Evolutionary conservation across 257 asterid genomes (phyloP).

Genomic region (Capsicum chinense): DNA sequence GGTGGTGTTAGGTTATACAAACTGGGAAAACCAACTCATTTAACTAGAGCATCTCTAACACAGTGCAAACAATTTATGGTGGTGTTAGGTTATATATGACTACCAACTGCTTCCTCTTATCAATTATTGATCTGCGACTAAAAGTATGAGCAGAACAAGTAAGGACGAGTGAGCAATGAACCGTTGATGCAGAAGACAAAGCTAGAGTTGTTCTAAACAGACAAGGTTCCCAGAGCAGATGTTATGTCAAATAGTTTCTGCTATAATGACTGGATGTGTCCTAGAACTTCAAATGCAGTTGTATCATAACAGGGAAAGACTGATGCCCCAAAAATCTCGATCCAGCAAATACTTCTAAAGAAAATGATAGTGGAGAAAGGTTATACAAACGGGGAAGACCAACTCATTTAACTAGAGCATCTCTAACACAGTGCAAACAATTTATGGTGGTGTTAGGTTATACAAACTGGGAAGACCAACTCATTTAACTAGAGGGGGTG

Average conservation of each 20-base stretch:
- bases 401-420: conserved; percentile 23
- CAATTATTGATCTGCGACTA: background rate
- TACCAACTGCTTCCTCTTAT: conserved; percentile 8
- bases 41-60: conserved; percentile 23
- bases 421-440: conserved; percentile 1
- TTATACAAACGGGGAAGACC: background rate
- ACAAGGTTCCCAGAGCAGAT: conserved; percentile 23
- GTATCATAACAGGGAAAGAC: background rate
- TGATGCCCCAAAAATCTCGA: background rate
- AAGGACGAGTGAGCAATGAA: background rate
- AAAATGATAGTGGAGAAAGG: conserved; percentile 10
- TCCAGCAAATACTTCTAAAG: background rate
- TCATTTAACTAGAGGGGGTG: too few relatives aligned
- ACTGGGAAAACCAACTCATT: background rate
- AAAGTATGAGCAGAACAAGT: conserved; percentile 8
- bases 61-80: background rate
- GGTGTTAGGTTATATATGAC: background rate
- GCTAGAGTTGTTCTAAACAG: conserved; percentile 3
- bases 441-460: background rate
- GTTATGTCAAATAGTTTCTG: background rate
- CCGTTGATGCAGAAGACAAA: background rate
- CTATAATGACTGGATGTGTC: background rate
- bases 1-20: background rate
- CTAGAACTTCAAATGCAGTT: conserved; percentile 2
- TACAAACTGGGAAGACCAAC: too few relatives aligned